Conservation (phyloP, 169 alveolate species). For the Eimeria praecox region DNA sequence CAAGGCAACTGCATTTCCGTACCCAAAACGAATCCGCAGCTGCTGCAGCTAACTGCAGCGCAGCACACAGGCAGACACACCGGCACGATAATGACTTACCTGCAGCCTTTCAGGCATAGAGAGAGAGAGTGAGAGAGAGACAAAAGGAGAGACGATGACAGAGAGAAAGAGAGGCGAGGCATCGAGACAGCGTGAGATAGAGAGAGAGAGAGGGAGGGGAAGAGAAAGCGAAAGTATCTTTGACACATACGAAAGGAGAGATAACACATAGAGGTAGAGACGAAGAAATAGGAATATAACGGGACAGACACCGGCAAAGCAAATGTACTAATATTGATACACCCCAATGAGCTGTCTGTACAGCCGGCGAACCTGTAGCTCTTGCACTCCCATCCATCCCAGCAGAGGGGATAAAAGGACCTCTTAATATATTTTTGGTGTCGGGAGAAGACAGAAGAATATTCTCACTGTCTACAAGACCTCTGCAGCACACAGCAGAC, state of each 20-base stretch:
- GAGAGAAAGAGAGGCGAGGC: not conserved
- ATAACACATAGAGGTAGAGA: not conserved
- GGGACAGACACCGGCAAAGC: no score
- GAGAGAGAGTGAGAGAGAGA: not conserved
- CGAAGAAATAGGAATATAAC: not conserved
- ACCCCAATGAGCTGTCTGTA: not conserved
- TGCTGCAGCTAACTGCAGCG: constrained; percentile 47
- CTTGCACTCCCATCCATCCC: not conserved
- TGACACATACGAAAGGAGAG: not conserved
- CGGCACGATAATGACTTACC: not conserved
- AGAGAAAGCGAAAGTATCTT: not conserved
- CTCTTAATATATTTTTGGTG: not conserved
- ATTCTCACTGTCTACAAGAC: not conserved
- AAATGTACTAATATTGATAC: not conserved
- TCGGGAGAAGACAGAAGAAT: not conserved
- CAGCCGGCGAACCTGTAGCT: not conserved
- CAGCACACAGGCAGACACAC: not conserved
- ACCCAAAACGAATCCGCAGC: constrained; percentile 27
- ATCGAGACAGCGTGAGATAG: no score
- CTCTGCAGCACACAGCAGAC: not conserved
- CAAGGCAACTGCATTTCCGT: not conserved
- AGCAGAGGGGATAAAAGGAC: not conserved
- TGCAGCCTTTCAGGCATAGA: not conserved
- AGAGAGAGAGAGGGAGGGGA: no score
- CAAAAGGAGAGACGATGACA: not conserved